Evolutionary conservation across 192 early-diverging fungal species (phyloP), one percentile per base, ranked within the genome.

Genomic region (Coemansia sp.): DNA sequence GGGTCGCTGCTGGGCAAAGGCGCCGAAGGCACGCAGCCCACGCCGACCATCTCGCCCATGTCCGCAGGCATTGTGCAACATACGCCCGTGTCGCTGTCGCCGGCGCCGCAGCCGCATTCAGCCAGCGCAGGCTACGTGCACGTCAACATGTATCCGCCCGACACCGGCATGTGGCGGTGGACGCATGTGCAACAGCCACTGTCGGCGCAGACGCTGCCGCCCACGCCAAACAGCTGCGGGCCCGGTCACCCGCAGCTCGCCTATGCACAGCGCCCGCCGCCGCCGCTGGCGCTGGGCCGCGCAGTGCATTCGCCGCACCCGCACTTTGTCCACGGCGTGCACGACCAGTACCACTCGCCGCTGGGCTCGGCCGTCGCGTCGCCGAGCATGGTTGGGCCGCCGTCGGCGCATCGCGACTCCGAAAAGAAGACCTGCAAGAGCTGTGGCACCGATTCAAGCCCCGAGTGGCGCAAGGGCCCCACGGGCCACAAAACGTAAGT

Each of bases 401-500:
- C 55, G 17, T 35, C 59, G 14, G 49, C 54, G 14, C 61, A 56
- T 4, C 65, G 47, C 45, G 67, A 70, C 12, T 29, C 49, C 6
- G 66, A 64, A n/a, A 73, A 73, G 39, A 80, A 80, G 48, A 64
- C 56, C 4, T 81, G 80, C 48, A 63, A 64, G 49, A 75, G 74
- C 55, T 81, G 80, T 36, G 62, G 66, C 15, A 79, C 78, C n/a
- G 77, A 79, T 40, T 64, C 62, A 14, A 81, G 80, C 42, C 80
- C 80, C 39, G 80, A 81, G 44, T 81, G 80, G 80, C 62, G 80
- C 29, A 75, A 74, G 42, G 80, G 80, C 6, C 77, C 80, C 21
- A 75, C 62, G 2, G 80, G 80, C 31, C 77, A 81, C 60, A 81
- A 81, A 62, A 81, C 80, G 75, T 77, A 69, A 65, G 74, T 75